These are phyloP conservation scores for Entomortierella beljakovae DNA, from an alignment of 192 early-diverging fungal genomes.

Conservation along the genomic window DNA sequence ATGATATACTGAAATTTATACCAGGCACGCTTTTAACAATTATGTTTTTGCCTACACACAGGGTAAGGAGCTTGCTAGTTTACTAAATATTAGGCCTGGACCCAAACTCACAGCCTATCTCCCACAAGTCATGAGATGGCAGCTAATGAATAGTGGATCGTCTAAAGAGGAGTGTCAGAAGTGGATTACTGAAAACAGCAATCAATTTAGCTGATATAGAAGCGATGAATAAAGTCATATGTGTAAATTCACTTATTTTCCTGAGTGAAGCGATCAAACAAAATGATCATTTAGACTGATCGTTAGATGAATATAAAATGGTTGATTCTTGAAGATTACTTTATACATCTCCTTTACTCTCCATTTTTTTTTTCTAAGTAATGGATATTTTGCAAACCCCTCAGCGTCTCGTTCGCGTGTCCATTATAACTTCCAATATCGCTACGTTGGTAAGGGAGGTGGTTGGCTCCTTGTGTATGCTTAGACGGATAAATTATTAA, in stretches of 20 bases:
- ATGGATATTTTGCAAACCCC: constrained; percentile 18
- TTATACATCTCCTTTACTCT: not conserved
- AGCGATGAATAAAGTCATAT: not conserved
- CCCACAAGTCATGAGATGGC: constrained; percentile 83
- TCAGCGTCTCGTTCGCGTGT: constrained; percentile 22
- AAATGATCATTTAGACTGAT: too few relatives aligned
- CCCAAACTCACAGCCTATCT: constrained; percentile 73
- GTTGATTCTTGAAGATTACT: too few relatives aligned
- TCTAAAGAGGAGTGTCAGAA: constrained; percentile 70
- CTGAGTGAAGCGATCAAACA: not conserved
- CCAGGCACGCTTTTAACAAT: too few relatives aligned
- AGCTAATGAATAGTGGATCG: constrained; percentile 76
- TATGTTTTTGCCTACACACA: too few relatives aligned
- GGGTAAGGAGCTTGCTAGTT: constrained; percentile 73
- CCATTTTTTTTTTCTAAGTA: not conserved
- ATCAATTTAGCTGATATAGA: not conserved
- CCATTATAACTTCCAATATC: constrained; percentile 25
- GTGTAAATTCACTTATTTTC: not conserved
- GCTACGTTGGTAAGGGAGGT: constrained; percentile 11
- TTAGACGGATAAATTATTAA: not conserved
- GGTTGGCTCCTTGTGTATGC: not conserved
- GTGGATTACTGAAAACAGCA: constrained; percentile 57
- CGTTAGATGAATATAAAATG: too few relatives aligned
- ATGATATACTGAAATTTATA: too few relatives aligned
- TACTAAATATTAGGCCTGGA: constrained; percentile 81